Conservation (phyloP, 805 yeast genomes). For the Starmerella vitae region DNA sequence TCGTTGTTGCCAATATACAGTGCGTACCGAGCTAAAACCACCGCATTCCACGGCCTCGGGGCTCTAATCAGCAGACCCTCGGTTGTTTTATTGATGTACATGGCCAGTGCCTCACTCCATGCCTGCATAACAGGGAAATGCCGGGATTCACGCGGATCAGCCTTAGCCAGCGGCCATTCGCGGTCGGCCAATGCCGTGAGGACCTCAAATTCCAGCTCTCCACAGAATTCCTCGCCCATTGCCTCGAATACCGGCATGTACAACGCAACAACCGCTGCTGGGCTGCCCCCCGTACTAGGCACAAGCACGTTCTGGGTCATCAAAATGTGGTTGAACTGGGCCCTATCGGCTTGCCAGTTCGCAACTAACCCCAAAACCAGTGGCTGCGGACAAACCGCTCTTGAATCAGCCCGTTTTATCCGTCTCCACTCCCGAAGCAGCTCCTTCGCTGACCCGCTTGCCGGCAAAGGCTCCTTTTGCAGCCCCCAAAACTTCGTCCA, state of each 20-base stretch:
- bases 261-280: conserved; percentile 9
- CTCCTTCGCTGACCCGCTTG: conserved; percentile 17
- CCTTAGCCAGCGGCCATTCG: conserved; percentile 16
- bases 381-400: conserved; percentile 19
- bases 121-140: conserved; percentile 7
- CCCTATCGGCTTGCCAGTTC: background rate
- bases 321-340: conserved; percentile 9
- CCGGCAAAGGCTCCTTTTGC: conserved; percentile 1
- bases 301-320: conserved; percentile 18
- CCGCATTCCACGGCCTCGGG: conserved; percentile 24
- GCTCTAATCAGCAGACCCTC: background rate
- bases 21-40: conserved; percentile 15
- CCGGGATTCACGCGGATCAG: conserved; percentile 2
- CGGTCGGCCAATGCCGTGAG: conserved; percentile 3
- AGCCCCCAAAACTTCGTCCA: conserved; percentile 55
- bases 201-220: conserved; percentile 4
- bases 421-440: conserved; percentile 38
- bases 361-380: conserved; percentile 5
- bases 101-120: conserved; percentile 18
- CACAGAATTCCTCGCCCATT: conserved; percentile 10
- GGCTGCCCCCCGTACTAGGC: conserved; percentile 8
- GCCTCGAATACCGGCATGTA: conserved; percentile 19
- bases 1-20: background rate
- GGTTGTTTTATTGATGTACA: background rate
- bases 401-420: conserved; percentile 33